Base-by-base conservation (phyloP, 495 filamentous ascomycete species). In the Clohesyomyces aquaticus region DNA sequence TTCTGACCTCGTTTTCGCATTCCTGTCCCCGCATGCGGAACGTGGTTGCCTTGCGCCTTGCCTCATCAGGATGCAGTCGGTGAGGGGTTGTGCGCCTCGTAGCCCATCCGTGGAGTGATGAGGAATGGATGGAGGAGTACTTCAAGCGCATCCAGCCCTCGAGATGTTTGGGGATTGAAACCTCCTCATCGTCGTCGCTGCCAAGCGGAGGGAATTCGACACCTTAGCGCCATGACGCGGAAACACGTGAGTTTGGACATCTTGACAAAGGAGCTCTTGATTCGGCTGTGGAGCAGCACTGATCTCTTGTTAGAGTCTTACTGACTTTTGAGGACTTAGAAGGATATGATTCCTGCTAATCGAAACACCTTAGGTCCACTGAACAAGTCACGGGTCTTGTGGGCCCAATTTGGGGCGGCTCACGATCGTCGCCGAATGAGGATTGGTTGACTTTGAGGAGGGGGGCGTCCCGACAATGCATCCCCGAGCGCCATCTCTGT, bases 391-490 rank as follows among this genome's bases (percentile, higher is more conserved):
- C 32, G 32, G 32, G 32, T 38, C 14, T 38, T 38, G 6, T 6
- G 32, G 14, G 32, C 32, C 32, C 32, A 38, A 38, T 38, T 38
- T 38, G n/a, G n/a, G n/a, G n/a, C 32, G 6, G 6, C 32, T 38
- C 32, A 38, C 32, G 32, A 38, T 38, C 6, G 32, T 38, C 32
- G 32, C 32, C 32, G 6, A 38, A 38, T n/a, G 14, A 6, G 32
- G 43, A 47, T 43, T 42, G 53, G 53, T 4, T 35, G 18, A n/a
- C 18, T 8, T 4, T 4, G 43, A n/a, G 12, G 47, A 21, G 45
- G 46, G 42, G 48, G 60, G 60, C 60, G 60, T 48, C 45, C 61
- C 62, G 55, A 65, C 55, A 56, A 66, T 66, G 63, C 50, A 21
- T 23, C 50, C 26, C 49, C 63, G 42, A 56, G 43, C 48, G 55